Percentiles rank a stretch among this genome's conserved stretches.
Evolutionary conservation across 768 basidiomycete genomes (phyloP).

Genomic region (Rossbeevera mucosa): DNA sequence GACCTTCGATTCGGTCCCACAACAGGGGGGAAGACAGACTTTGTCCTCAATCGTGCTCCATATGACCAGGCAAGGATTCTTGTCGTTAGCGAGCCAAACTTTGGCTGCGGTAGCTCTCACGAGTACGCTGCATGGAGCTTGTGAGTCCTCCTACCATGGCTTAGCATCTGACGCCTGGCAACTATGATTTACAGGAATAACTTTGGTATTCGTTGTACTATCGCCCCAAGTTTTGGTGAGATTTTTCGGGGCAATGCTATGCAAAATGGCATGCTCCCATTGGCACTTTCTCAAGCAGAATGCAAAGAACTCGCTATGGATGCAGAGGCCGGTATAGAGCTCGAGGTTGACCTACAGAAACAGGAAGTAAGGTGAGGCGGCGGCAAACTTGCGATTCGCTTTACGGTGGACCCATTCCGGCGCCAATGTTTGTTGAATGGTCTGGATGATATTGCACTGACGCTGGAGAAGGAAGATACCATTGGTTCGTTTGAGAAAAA

Average conservation of each 20-base stretch:
- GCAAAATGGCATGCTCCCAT: constrained; percentile 91
- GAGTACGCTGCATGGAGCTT: constrained; percentile 90
- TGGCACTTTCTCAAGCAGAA: constrained; percentile 63
- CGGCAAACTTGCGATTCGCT: constrained; percentile 68
- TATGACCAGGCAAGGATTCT: constrained; percentile 75
- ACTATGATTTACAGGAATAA: constrained; percentile 51
- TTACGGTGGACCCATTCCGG: constrained; percentile 86
- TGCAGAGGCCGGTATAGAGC: constrained; percentile 66
- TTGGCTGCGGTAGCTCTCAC: constrained; percentile 86
- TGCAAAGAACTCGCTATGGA: constrained; percentile 73
- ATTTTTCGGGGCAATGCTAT: constrained; percentile 87
- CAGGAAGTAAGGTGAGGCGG: constrained; percentile 73
- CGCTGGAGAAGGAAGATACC: constrained; percentile 69
- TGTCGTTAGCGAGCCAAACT: constrained; percentile 82
- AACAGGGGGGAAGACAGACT: constrained; percentile 78
- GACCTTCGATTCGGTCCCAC: constrained; percentile 72
- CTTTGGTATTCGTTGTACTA: constrained; percentile 85
- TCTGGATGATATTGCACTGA: constrained; percentile 93
- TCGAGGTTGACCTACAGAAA: constrained; percentile 83
- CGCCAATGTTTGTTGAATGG: constrained; percentile 93
- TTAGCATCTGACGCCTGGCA: background rate
- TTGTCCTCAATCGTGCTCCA: constrained; percentile 58
- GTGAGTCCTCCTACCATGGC: constrained; percentile 40
- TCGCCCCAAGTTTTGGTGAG: constrained; percentile 86
- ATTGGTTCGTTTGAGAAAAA: constrained; percentile 79